A percentile compares a stretch with the other conserved stretches of the same genome.
Conservation (phyloP, 1,139 yeast species). For the Scheffersomyces cryptocercus region DNA sequence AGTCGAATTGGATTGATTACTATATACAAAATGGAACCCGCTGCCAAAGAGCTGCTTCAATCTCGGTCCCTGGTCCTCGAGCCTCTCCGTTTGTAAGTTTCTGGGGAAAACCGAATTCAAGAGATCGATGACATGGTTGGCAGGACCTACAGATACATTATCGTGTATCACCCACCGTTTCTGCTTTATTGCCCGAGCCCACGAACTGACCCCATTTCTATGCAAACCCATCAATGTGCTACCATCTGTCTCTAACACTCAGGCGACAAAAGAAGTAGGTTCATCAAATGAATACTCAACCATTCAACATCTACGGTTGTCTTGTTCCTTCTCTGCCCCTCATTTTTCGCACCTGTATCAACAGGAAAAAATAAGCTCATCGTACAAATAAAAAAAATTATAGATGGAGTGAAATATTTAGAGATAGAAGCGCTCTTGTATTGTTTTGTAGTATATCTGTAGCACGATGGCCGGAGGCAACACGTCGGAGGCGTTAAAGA, state of each 20-base stretch:
- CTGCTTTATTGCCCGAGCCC: conserved; percentile 19
- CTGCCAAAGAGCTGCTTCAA: conserved; percentile 25
- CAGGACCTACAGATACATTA: conserved; percentile 18
- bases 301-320: too few relatives aligned
- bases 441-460: too few relatives aligned
- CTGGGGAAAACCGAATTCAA: conserved; percentile 16
- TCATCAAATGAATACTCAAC: too few relatives aligned
- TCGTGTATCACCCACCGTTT: conserved; percentile 20
- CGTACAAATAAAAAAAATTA: too few relatives aligned
- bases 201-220: conserved; percentile 6
- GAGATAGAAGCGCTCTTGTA: too few relatives aligned
- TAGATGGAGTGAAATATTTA: too few relatives aligned
- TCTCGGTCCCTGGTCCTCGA: background rate
- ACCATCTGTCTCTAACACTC: too few relatives aligned
- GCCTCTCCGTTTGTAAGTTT: background rate
- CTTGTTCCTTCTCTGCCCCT: too few relatives aligned
- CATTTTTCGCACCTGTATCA: too few relatives aligned
- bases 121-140: conserved; percentile 16
- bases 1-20: conserved; percentile 47
- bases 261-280: too few relatives aligned
- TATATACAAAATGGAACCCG: conserved; percentile 71
- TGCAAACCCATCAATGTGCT: too few relatives aligned
- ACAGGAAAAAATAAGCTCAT: too few relatives aligned
- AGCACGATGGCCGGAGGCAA: conserved; percentile 10
- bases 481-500: conserved; percentile 39